Evolutionary conservation across 2,329 filamentous ascomycete species (phyloP), one percentile per base, ranked within the genome.

Genomic region (Pseudogymnoascus sp.): DNA sequence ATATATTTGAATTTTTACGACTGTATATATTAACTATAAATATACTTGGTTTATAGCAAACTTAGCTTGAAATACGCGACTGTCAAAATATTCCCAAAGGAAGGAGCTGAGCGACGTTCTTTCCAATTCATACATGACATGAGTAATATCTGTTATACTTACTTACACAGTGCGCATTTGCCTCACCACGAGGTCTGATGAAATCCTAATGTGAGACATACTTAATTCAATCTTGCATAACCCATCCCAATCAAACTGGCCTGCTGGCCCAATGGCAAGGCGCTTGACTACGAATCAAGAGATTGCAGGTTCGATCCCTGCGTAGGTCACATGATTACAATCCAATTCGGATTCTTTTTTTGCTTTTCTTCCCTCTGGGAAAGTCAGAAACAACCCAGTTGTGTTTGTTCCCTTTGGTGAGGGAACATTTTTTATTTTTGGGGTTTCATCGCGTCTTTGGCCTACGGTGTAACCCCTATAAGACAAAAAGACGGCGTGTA

Each of bases 241-340:
- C 12, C 4, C n/a, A 33, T 53, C 8, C n/a, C 47, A 53, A 53
- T 53, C 28, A 58, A 58, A 58, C 59, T 18, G 18, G 67, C 67
- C 68, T 67, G 63, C 67, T 76, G 74, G 75, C 75, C 74, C 74
- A 77, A 77, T 77, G 75, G 76, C 72, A 78, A 77, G 75, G 76
- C 75, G 76, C 74, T 76, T 77, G 76, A 78, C 76, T 78, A 77
- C 76, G 76, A 75, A 77, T 77, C 75, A 77, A 76, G 74, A 77
- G 75, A 77, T 77, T 77, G 74, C 72, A 75, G 75, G 75, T 77
- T 77, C 75, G 75, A 77, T 66, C 69, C 69, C 69, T 71, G 68
- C 67, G 67, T 67, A 66, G 69, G 68, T 70, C 69, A 68, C 47
- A 53, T 53, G 47, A 53, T 53, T 53, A 53, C 9, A 6, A 53